Base-by-base conservation (phyloP, 306 rosid genomes). In the Glycyrrhiza uralensis region DNA sequence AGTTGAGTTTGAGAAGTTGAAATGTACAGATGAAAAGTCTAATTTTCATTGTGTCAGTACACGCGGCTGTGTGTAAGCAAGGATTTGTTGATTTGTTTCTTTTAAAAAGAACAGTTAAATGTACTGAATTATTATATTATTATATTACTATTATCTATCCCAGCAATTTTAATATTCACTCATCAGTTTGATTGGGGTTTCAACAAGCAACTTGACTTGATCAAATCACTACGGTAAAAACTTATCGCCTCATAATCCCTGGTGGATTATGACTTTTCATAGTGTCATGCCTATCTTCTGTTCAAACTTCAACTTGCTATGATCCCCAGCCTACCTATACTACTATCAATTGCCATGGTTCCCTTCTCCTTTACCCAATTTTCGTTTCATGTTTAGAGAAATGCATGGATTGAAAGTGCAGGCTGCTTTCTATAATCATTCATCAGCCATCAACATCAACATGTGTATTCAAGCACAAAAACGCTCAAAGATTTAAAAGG, bases 401-500 rank as follows among this genome's bases (percentile, higher is more conserved):
- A n/a, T 22, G 28, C 33, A 28, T 32, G 39, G 39, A 49, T 36
- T 11, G 33, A 23, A 45, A 50, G 42, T 24, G 46, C 32, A 30
- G 10, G 51, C 26, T 47, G 4, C 50, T 6, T 33, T 47, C 2
- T 14, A 50, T 61, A 47, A 2, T 28, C 49, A 73, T 46, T 29
- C 29, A 35, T 45, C 54, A 49, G 1, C 23, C 3, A 50, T 36
- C 28, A 19, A 61, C 10, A 18, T 42, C 19, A 15, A 26, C 4
- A 33, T 5, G 23, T 49, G 11, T 49, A 56, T 38, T 11, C 12
- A 66, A 20, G 38, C 56, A 55, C 32, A 55, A 65, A 52, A 46
- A 52, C 29, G 47, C 56, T 75, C 23, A 18, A 38, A 28, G 32
- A 65, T 38, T n/a, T 51, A 41, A 75, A 32, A 65, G 52, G 58